A percentile compares a stretch with the other conserved stretches of the same genome.
phyloP scores from a whole-genome alignment of 2,329 filamentous ascomycete genomes.

The Sphaceloma murrayae region DNA sequence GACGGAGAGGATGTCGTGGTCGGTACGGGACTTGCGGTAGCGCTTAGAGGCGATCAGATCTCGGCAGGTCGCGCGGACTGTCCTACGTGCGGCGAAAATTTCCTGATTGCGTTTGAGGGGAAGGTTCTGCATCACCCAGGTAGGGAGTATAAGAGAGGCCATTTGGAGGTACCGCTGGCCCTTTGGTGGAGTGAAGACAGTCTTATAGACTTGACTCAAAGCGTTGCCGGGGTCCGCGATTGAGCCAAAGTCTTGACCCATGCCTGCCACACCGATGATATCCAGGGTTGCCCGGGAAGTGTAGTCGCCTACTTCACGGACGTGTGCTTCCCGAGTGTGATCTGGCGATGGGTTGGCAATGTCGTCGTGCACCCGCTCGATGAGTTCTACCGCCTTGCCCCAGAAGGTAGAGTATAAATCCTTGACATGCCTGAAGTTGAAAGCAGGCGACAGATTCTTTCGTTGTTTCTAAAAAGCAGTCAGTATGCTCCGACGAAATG shows the following conservation, averaged over 20 bases:
- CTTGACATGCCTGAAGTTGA: constrained; percentile 43
- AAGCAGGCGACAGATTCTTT: constrained; percentile 41
- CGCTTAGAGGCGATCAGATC: constrained; percentile 65
- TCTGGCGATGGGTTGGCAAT: constrained; percentile 24
- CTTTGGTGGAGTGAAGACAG: constrained; percentile 40
- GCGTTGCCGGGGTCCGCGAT: constrained; percentile 43
- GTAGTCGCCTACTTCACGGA: constrained; percentile 39
- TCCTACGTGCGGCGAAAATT: constrained; percentile 45
- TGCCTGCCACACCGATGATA: constrained; percentile 49
- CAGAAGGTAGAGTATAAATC: constrained; percentile 42
- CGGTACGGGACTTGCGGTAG: constrained; percentile 40
- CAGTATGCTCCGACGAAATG: neutral
- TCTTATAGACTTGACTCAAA: constrained; percentile 44
- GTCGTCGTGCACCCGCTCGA: constrained; percentile 25
- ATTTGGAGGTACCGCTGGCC: constrained; percentile 49
- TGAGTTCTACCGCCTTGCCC: constrained; percentile 38
- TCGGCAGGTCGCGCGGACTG: constrained; percentile 57
- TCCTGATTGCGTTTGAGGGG: constrained; percentile 64
- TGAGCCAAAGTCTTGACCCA: constrained; percentile 48
- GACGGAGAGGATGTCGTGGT: constrained; percentile 69
- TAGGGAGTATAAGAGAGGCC: constrained; percentile 48
- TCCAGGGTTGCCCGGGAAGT: constrained; percentile 46
- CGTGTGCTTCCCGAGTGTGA: constrained; percentile 27
- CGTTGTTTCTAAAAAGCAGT: constrained; percentile 33
- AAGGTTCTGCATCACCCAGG: constrained; percentile 50